phyloP scores from a whole-genome alignment of 1,139 yeast species.

The Hyphopichia fennica region DNA sequence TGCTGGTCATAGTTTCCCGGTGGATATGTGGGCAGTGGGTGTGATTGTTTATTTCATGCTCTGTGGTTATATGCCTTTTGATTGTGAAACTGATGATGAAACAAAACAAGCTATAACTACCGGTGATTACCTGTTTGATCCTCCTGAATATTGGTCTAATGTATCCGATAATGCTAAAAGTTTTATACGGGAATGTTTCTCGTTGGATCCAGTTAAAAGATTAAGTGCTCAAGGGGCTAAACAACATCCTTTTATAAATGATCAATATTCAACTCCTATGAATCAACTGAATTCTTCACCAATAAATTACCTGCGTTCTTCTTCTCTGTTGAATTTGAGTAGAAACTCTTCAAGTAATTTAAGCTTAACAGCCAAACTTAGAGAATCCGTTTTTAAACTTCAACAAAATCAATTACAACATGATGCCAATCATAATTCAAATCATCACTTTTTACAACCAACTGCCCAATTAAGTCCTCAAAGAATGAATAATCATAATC shows the following conservation, averaged over 20 bases:
- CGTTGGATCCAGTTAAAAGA: constrained; percentile 45
- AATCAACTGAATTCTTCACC: not conserved
- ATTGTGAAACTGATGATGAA: constrained; percentile 70
- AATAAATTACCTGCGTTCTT: not conserved
- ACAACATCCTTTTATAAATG: constrained; percentile 43
- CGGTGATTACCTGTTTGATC: constrained; percentile 62
- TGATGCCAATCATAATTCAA: no score
- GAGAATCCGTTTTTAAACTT: constrained; percentile 2
- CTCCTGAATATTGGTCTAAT: constrained; percentile 58
- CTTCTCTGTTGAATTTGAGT: not conserved
- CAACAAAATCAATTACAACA: constrained; percentile 2
- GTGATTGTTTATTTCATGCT: constrained; percentile 70
- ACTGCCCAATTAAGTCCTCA: not conserved
- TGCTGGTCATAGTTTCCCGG: constrained; percentile 55
- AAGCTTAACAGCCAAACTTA: constrained; percentile 9
- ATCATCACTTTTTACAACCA: not conserved
- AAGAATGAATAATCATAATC: not conserved
- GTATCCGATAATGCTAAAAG: constrained; percentile 57
- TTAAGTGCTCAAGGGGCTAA: constrained; percentile 48
- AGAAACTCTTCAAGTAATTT: constrained; percentile 7
- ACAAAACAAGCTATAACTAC: constrained; percentile 60
- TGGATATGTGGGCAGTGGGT: constrained; percentile 80
- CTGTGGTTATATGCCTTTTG: constrained; percentile 79
- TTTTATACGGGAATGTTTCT: constrained; percentile 58
- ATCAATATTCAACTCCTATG: constrained; percentile 12